These are phyloP conservation scores for Boletus edulis DNA, from an alignment of 768 basidiomycete species.

Conservation along the genomic window DNA sequence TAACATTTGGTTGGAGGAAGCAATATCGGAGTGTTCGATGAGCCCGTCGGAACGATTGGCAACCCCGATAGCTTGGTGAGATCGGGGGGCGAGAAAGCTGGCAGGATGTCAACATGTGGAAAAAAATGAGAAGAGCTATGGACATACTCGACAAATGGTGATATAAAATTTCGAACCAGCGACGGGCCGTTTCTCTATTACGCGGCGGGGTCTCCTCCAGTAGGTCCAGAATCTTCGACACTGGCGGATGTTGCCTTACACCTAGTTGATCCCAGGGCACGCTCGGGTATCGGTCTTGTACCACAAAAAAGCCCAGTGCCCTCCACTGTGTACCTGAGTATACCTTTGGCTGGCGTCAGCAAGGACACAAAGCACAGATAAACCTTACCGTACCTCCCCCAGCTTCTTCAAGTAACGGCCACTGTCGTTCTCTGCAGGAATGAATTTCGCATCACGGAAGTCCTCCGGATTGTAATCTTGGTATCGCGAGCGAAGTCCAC, in stretches of 20 bases:
- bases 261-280: constrained; percentile 59
- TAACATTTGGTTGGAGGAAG: constrained; percentile 63
- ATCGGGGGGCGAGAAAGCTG: constrained; percentile 53
- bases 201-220: constrained; percentile 55
- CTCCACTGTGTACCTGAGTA: constrained; percentile 64
- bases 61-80: constrained; percentile 51
- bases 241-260: constrained; percentile 62
- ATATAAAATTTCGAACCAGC: constrained; percentile 64
- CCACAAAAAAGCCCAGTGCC: constrained; percentile 64
- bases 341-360: constrained; percentile 42
- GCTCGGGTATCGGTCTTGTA: constrained; percentile 46
- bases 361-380: neutral
- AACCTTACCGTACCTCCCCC: constrained; percentile 46
- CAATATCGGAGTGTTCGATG: constrained; percentile 31
- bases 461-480: constrained; percentile 47
- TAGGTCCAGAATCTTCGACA: constrained; percentile 49
- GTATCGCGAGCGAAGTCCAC: constrained; percentile 61
- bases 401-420: constrained; percentile 54
- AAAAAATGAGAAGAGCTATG: neutral
- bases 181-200: constrained; percentile 46
- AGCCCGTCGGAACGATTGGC: constrained; percentile 60
- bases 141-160: constrained; percentile 50
- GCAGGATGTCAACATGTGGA: neutral
- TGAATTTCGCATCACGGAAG: constrained; percentile 61
- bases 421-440: constrained; percentile 61